Evolutionary conservation across 805 yeast genomes (phyloP).

Genomic region (Kluyveromyces wickerhamii): DNA sequence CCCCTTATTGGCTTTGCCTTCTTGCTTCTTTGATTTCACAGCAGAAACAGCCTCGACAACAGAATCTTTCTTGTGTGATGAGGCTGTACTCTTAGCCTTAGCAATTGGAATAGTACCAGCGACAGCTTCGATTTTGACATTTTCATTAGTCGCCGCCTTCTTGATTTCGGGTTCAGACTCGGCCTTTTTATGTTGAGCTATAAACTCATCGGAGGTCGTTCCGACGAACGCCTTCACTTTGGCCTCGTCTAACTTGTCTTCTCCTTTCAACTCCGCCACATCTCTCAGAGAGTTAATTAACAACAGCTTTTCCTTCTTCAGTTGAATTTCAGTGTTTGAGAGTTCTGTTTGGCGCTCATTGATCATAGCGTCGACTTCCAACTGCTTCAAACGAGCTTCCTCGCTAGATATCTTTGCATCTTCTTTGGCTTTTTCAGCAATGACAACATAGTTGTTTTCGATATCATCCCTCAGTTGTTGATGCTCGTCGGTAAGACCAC

Average conservation of each 20-base stretch:
- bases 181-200: slow-evolving; percentile 14
- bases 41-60: background rate
- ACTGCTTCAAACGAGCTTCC: slow-evolving; percentile 31
- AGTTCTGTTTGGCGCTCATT: slow-evolving; percentile 32
- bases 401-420: slow-evolving; percentile 28
- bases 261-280: slow-evolving; percentile 34
- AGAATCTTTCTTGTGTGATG: slow-evolving; percentile 13
- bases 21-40: background rate
- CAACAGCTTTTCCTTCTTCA: slow-evolving; percentile 31
- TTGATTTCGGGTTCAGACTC: slow-evolving; percentile 11
- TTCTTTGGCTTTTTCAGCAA: slow-evolving; percentile 31
- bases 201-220: slow-evolving; percentile 24
- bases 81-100: background rate
- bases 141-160: slow-evolving; percentile 7
- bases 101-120: slow-evolving; percentile 7
- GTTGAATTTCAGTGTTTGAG: slow-evolving; percentile 28
- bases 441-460: slow-evolving; percentile 17
- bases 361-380: slow-evolving; percentile 32
- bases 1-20: background rate
- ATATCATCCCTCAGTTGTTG: slow-evolving; percentile 20
- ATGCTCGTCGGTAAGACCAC: slow-evolving; percentile 28
- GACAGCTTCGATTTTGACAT: slow-evolving; percentile 6
- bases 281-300: slow-evolving; percentile 32
- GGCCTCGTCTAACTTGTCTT: slow-evolving; percentile 24
- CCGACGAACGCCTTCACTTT: slow-evolving; percentile 28